phyloP scores from a whole-genome alignment of 768 basidiomycete species.

The Lactarius vividus region DNA sequence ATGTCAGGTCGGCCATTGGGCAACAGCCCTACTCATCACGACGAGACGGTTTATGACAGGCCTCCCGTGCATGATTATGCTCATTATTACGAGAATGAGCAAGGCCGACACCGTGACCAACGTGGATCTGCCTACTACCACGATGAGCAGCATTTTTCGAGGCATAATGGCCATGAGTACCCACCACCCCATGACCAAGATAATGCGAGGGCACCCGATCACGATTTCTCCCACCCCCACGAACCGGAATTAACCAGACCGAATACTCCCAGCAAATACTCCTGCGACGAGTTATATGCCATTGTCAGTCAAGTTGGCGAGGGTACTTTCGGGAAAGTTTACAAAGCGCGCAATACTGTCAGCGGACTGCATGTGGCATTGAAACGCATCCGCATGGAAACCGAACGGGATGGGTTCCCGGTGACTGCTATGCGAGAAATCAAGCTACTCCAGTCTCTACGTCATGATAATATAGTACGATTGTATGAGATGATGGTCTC shows the following conservation, averaged over 20 bases:
- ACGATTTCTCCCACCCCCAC: conserved; percentile 15
- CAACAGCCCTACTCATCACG: conserved; percentile 20
- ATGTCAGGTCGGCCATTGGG: conserved; percentile 12
- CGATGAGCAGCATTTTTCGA: conserved; percentile 18
- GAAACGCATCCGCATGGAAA: conserved; percentile 97
- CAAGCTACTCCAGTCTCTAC: conserved; percentile 88
- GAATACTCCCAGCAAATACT: conserved; percentile 22
- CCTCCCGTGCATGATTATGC: conserved; percentile 16
- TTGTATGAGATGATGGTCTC: conserved; percentile 99
- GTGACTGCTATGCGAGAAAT: conserved; percentile 99
- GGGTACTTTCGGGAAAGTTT: conserved; percentile 97
- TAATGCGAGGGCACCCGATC: conserved; percentile 6
- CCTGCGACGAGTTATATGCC: conserved; percentile 64
- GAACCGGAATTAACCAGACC: conserved; percentile 22
- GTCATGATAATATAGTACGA: conserved; percentile 85
- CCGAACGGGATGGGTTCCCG: conserved; percentile 96
- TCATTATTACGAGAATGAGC: conserved; percentile 21
- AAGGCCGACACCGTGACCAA: conserved; percentile 18
- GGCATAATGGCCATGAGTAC: conserved; percentile 25
- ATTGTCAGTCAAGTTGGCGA: conserved; percentile 95
- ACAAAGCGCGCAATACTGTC: conserved; percentile 86
- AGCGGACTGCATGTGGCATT: conserved; percentile 81
- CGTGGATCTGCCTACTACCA: conserved; percentile 13
- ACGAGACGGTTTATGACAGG: conserved; percentile 9
- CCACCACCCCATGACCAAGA: conserved; percentile 19